phyloP scores from a whole-genome alignment of 345 rosid genomes.

The Moringa oleifera region DNA sequence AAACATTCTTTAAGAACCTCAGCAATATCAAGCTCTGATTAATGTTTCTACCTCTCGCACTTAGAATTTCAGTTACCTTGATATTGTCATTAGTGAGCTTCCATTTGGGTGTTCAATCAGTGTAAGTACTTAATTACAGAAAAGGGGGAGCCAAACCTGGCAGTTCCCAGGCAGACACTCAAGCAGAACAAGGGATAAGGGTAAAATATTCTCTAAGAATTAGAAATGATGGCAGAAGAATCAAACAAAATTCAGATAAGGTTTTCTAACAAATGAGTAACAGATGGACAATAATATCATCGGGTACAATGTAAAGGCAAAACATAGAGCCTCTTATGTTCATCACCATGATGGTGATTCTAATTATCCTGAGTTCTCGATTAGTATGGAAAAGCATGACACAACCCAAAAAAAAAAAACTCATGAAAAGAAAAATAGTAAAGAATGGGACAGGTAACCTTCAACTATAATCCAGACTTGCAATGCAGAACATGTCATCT shows the following conservation, averaged over 20 bases:
- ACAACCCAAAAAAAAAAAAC: slow-evolving; percentile 7
- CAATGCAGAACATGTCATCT: slow-evolving; percentile 1
- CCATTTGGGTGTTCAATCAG: too few relatives aligned
- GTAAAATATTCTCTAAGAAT: too few relatives aligned
- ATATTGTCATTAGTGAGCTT: too few relatives aligned
- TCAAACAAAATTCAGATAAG: slow-evolving; percentile 14
- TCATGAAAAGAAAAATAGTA: slow-evolving; percentile 12
- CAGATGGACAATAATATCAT: slow-evolving; percentile 13
- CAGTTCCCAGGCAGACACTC: too few relatives aligned
- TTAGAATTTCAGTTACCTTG: too few relatives aligned
- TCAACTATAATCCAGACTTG: slow-evolving; percentile 6
- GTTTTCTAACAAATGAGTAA: background rate
- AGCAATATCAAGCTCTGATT: too few relatives aligned
- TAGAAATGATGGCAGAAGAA: background rate
- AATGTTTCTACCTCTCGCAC: too few relatives aligned
- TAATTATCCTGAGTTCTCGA: slow-evolving; percentile 15
- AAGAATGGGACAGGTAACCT: slow-evolving; percentile 25
- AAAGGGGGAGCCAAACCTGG: too few relatives aligned
- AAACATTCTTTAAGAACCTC: too few relatives aligned
- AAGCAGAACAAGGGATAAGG: too few relatives aligned
- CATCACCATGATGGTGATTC: slow-evolving; percentile 12
- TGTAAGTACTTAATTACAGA: too few relatives aligned
- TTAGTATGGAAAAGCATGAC: slow-evolving; percentile 23
- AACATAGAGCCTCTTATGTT: slow-evolving; percentile 17
- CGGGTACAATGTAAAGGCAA: slow-evolving; percentile 23